A percentile compares a stretch with the other conserved stretches of the same genome.
phyloP scores from a whole-genome alignment of 352 stramenopile species.

The Phytophthora colocasiae region DNA sequence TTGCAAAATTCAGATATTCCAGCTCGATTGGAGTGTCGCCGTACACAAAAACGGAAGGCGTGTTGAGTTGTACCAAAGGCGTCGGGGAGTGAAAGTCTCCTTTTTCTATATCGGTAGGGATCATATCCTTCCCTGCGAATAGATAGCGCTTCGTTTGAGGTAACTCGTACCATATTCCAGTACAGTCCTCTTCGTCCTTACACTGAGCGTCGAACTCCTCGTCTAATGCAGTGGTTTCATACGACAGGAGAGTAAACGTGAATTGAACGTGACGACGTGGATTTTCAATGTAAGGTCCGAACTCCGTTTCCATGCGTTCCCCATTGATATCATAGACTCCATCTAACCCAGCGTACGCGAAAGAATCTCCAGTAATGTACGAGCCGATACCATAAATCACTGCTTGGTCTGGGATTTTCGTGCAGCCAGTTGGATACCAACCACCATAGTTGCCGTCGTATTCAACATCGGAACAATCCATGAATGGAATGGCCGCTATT shows the following conservation, averaged over 20 bases:
- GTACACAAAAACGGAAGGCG: conserved; percentile 25
- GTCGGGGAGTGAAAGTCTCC: conserved; percentile 51
- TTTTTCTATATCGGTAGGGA: conserved; percentile 30
- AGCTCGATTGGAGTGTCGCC: conserved; percentile 23
- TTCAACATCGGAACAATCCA: conserved; percentile 35
- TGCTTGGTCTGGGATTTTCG: conserved; percentile 27
- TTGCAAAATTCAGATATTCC: conserved; percentile 32
- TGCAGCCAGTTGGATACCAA: conserved; percentile 45
- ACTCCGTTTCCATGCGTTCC: conserved; percentile 10
- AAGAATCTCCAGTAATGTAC: conserved; percentile 52
- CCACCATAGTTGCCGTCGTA: conserved; percentile 54
- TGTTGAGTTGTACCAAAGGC: conserved; percentile 51
- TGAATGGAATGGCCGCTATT: conserved; percentile 38
- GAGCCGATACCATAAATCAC: conserved; percentile 58
- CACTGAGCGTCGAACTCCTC: conserved; percentile 46
- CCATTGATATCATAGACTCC: conserved; percentile 19
- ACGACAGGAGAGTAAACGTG: conserved; percentile 53
- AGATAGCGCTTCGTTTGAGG: conserved; percentile 50
- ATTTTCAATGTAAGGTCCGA: conserved; percentile 27
- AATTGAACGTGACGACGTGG: conserved; percentile 39
- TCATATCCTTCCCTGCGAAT: conserved; percentile 42
- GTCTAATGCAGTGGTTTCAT: conserved; percentile 34
- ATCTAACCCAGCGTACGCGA: conserved; percentile 19
- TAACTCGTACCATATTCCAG: conserved; percentile 49
- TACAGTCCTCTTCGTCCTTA: conserved; percentile 32